Evolutionary conservation across 129 eudicot species (phyloP).

Genomic region (Glebionis coronaria): DNA sequence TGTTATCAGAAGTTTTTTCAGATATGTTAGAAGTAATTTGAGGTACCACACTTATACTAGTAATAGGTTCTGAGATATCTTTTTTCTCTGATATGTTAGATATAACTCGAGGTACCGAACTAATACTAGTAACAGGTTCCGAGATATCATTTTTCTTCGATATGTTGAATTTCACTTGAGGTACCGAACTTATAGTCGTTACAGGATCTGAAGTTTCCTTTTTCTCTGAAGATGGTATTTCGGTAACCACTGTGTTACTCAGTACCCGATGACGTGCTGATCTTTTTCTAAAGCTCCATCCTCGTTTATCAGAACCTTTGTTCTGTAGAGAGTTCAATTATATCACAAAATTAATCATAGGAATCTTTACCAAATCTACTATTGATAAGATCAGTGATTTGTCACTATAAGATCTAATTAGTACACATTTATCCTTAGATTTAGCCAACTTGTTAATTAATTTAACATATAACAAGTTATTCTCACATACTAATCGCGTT

Average conservation of each 20-base stretch:
- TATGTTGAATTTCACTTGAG: constrained; percentile 31
- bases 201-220: constrained; percentile 49
- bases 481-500: too few relatives aligned
- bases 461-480: too few relatives aligned
- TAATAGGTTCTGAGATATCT: constrained; percentile 39
- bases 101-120: constrained; percentile 34
- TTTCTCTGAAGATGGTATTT: constrained; percentile 37
- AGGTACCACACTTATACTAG: constrained; percentile 29
- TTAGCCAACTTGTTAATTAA: too few relatives aligned
- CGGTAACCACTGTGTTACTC: constrained; percentile 61
- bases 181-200: constrained; percentile 31
- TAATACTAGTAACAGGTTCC: constrained; percentile 33
- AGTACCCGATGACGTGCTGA: constrained; percentile 71
- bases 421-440: too few relatives aligned
- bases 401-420: too few relatives aligned
- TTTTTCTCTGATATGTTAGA: too few relatives aligned
- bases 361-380: neutral
- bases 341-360: neutral
- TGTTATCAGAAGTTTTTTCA: constrained; percentile 43
- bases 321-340: constrained; percentile 34
- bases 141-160: constrained; percentile 42
- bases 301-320: constrained; percentile 65
- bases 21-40: constrained; percentile 35
- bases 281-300: constrained; percentile 87
- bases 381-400: too few relatives aligned